Base-by-base conservation (phyloP, 192 early-diverging fungal species). In the Backusella westeae region DNA sequence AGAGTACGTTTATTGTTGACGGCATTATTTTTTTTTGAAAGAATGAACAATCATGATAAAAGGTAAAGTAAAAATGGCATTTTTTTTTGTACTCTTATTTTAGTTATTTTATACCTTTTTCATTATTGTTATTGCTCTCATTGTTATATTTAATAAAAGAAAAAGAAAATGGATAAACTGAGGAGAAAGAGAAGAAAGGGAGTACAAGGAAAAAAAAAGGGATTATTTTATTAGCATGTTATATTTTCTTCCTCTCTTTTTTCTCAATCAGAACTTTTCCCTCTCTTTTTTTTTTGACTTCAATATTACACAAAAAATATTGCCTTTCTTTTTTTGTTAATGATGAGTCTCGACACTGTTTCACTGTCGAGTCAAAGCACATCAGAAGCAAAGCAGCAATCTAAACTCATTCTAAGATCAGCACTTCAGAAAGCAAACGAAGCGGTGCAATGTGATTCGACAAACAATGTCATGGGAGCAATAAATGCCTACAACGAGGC, bases 401-500 rank as follows among this genome's bases (percentile, higher is more conserved):
- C 82, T 6, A 83, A 80, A 59, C 41, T 76, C 34, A 77, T 83
- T 39, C 42, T 83, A 65, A 56, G 71, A 36, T 74, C 74, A 23
- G 82, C 82, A 21, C 71, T 83, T 23, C 75, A 75, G 41, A 76
- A 77, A 56, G 82, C 82, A 15, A 78, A 83, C 72, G 36, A 66
- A 36, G 82, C 82, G 19, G 82, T 83, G 6, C 59, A 80, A 14
- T 77, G 71, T 41, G 82, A 83, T 71, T 71, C 72, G 14, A 72
- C 78, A 14, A 83, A 83, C 65, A 69, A 83, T 67, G 74, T 83
- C 17, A 36, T 63, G 23, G 75, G 78, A 5, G 82, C 82, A 9
- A 77, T 83, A 34, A 78, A 59, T 14, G 74, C 82, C 5, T 83
- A 83, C 67, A 70, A 72, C 19, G 82, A 83, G 35, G 82, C 82